Percentiles rank a stretch among this genome's conserved stretches.
These are phyloP conservation scores for Trypanosoma cruzi DNA, from an alignment of 208 protist species.

Conservation along the genomic window DNA sequence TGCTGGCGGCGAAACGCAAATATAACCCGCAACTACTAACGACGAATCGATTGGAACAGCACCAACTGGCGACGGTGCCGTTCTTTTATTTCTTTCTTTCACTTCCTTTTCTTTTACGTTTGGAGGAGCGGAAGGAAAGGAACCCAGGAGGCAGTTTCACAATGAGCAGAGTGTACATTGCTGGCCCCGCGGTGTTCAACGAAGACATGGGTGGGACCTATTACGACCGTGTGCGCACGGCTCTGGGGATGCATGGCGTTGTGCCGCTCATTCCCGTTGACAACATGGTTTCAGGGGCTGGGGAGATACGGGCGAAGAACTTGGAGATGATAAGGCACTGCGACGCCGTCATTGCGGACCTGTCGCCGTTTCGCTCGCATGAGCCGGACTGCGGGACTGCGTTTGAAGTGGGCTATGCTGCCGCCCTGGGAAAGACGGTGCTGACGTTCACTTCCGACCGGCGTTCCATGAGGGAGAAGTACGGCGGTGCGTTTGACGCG, in stretches of 20 bases:
- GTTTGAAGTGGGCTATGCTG: constrained; percentile 85
- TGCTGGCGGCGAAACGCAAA: too few relatives aligned
- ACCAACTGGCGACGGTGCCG: too few relatives aligned
- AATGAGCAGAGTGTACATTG: constrained; percentile 76
- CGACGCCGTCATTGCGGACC: constrained; percentile 82
- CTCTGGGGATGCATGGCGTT: constrained; percentile 40
- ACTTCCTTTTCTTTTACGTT: too few relatives aligned
- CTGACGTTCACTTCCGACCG: constrained; percentile 62
- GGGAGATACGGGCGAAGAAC: constrained; percentile 74
- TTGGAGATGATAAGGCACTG: constrained; percentile 74
- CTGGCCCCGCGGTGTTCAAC: constrained; percentile 77
- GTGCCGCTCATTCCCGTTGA: constrained; percentile 67
- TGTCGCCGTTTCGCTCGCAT: constrained; percentile 78
- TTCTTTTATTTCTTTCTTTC: too few relatives aligned
- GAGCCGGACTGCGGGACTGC: constrained; percentile 81
- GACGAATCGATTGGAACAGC: too few relatives aligned
- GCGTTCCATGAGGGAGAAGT: constrained; percentile 64
- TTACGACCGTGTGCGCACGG: constrained; percentile 51
- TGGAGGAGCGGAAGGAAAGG: too few relatives aligned
- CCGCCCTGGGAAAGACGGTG: constrained; percentile 65
- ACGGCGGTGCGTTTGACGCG: constrained; percentile 44
- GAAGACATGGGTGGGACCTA: constrained; percentile 55
- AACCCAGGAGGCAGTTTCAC: not conserved
- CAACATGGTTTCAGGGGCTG: constrained; percentile 38
- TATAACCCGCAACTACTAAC: too few relatives aligned